Evolutionary conservation across 768 basidiomycete genomes (phyloP).

Genomic region (Psilocybe azurescens): DNA sequence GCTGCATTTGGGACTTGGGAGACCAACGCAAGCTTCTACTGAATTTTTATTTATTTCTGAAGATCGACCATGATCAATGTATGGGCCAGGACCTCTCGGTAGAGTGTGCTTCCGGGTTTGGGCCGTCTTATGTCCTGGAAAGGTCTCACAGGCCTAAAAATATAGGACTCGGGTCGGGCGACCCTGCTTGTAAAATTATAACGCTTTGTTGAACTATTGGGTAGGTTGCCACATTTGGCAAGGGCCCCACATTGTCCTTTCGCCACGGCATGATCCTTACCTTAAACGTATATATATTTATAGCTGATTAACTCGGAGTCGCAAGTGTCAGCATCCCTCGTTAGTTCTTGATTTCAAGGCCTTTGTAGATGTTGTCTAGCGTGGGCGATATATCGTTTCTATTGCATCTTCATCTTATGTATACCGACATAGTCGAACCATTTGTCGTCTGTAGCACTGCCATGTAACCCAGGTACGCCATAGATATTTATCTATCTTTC

Average conservation of each 20-base stretch:
- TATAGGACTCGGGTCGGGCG: slow-evolving; percentile 1
- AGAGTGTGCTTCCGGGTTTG: not conserved
- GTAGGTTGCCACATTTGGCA: not conserved
- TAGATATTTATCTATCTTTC: not conserved
- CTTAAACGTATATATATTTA: not conserved
- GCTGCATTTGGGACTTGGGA: not conserved
- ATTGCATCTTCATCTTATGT: not conserved
- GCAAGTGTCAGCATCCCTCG: not conserved
- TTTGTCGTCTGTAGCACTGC: not conserved
- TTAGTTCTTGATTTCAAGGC: not conserved
- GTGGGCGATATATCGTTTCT: not conserved
- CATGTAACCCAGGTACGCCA: not conserved
- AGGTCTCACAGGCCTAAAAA: not conserved
- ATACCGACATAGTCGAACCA: not conserved
- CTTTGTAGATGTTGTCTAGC: not conserved
- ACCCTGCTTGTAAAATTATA: not conserved
- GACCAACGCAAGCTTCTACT: not conserved
- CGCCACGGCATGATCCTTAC: not conserved
- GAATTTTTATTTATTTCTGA: not conserved
- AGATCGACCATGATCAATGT: not conserved
- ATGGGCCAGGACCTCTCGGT: not conserved
- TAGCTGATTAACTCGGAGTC: not conserved
- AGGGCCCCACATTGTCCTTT: slow-evolving; percentile 4
- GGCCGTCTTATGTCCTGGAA: not conserved
- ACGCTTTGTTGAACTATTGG: not conserved